Evolutionary conservation across 108 stramenopile genomes (phyloP).

Genomic region (Stephanodiscus triporus): DNA sequence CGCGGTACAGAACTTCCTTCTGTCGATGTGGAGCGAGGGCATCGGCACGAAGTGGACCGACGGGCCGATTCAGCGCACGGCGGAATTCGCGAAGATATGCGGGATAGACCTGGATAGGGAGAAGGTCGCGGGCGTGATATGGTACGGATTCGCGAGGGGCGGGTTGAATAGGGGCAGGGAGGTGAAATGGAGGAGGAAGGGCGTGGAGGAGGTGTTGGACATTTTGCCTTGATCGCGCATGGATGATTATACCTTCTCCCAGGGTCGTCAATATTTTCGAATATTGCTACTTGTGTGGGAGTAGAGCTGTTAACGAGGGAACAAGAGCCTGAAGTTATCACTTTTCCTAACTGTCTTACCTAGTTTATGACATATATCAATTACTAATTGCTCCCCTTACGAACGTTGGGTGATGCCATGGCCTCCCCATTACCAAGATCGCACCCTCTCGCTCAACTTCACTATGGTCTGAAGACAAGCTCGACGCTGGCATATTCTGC

Average conservation of each 20-base stretch:
- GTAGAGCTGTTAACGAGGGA: too few species aligned
- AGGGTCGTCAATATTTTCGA: too few species aligned
- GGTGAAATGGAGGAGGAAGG: conserved; percentile 58
- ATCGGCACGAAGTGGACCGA: conserved; percentile 78
- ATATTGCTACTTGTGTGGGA: too few species aligned
- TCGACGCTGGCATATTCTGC: neutral
- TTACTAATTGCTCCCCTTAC: neutral
- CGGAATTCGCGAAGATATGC: conserved; percentile 65
- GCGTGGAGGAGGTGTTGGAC: conserved; percentile 63
- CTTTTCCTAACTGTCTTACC: too few species aligned
- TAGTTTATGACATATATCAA: too few species aligned
- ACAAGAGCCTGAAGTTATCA: too few species aligned
- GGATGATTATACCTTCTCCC: too few species aligned
- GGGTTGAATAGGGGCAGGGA: conserved; percentile 53
- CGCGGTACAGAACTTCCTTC: conserved; percentile 71
- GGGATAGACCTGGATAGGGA: conserved; percentile 65
- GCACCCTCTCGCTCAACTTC: neutral
- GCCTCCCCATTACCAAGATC: neutral
- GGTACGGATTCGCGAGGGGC: conserved; percentile 77
- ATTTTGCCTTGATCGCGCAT: conserved; percentile 50
- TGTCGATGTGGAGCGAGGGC: conserved; percentile 74
- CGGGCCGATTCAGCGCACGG: conserved; percentile 67
- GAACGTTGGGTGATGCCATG: neutral
- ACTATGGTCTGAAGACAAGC: neutral
- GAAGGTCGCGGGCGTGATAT: conserved; percentile 62